These are phyloP conservation scores for Candida caryicola DNA, from an alignment of 805 yeast genomes.

Conservation along the genomic window DNA sequence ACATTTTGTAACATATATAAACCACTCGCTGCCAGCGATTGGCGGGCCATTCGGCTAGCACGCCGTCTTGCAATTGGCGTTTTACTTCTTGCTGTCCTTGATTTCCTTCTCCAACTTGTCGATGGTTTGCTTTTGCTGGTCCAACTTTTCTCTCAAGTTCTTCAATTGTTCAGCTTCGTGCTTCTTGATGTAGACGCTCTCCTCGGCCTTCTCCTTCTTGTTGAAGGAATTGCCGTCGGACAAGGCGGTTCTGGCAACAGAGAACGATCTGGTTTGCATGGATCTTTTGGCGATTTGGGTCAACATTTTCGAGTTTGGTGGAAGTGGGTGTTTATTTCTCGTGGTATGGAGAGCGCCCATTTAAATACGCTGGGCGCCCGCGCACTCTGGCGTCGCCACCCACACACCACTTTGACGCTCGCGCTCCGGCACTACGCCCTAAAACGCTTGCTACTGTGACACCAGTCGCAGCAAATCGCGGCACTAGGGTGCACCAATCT, in stretches of 20 bases:
- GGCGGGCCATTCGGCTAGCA: background rate
- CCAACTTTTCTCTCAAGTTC: constrained; percentile 69
- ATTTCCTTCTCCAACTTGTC: constrained; percentile 50
- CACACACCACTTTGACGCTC: too few species aligned
- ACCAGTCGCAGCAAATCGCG: too few species aligned
- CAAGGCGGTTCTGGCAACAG: constrained; percentile 23
- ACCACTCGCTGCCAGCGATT: background rate
- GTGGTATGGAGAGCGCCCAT: too few species aligned
- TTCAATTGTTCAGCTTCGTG: constrained; percentile 88
- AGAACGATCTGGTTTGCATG: constrained; percentile 26
- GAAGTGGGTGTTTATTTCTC: too few species aligned
- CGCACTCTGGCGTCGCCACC: too few species aligned
- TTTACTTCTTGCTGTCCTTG: constrained; percentile 22
- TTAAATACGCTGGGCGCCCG: too few species aligned
- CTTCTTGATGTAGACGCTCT: constrained; percentile 78
- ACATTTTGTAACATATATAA: too few species aligned
- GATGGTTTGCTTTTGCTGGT: constrained; percentile 65
- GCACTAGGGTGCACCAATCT: too few species aligned
- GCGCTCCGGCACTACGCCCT: too few species aligned
- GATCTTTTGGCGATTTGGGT: constrained; percentile 24
- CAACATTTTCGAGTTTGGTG: constrained; percentile 14
- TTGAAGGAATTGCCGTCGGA: constrained; percentile 27
- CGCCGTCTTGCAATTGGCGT: background rate
- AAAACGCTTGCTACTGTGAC: too few species aligned
- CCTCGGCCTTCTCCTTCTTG: constrained; percentile 92